Evolutionary conservation across 345 rosid species (phyloP).

Genomic region (Abelmoschus esculentus): DNA sequence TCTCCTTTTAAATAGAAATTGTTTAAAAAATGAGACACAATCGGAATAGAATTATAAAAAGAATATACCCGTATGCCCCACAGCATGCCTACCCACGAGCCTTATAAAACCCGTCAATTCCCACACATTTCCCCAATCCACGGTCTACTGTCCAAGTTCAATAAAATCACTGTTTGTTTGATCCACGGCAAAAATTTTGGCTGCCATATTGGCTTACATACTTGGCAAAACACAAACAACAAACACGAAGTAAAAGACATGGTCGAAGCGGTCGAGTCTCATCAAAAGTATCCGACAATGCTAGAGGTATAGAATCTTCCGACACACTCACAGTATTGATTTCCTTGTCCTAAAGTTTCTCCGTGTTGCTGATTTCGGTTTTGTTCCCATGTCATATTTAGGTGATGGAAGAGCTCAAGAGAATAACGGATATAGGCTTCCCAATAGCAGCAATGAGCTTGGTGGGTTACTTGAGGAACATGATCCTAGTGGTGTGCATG

Average conservation of each 20-base stretch:
- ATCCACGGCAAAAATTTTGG: neutral
- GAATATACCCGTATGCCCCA: neutral
- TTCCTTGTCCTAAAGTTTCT: neutral
- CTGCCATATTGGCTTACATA: neutral
- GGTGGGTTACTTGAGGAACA: slow-evolving; percentile 61
- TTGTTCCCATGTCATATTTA: slow-evolving; percentile 4
- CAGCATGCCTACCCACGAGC: neutral
- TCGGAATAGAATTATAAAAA: no score
- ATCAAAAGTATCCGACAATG: slow-evolving; percentile 42
- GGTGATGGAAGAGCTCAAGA: slow-evolving; percentile 70
- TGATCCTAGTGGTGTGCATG: slow-evolving; percentile 69
- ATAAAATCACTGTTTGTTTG: neutral
- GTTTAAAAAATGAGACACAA: no score
- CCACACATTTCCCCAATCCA: neutral
- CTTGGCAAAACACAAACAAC: neutral
- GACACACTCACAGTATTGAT: neutral
- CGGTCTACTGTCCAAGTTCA: neutral
- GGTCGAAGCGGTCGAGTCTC: slow-evolving; percentile 36
- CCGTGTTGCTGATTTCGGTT: neutral
- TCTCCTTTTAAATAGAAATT: no score
- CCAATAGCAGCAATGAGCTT: slow-evolving; percentile 72
- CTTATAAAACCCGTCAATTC: slow-evolving; percentile 5
- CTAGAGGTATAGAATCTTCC: slow-evolving; percentile 45
- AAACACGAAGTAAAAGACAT: slow-evolving; percentile 18
- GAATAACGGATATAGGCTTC: slow-evolving; percentile 50